A percentile compares a stretch with the other conserved stretches of the same genome.
phyloP scores from a whole-genome alignment of 257 asterid species.

The Nicotiana tabacum region DNA sequence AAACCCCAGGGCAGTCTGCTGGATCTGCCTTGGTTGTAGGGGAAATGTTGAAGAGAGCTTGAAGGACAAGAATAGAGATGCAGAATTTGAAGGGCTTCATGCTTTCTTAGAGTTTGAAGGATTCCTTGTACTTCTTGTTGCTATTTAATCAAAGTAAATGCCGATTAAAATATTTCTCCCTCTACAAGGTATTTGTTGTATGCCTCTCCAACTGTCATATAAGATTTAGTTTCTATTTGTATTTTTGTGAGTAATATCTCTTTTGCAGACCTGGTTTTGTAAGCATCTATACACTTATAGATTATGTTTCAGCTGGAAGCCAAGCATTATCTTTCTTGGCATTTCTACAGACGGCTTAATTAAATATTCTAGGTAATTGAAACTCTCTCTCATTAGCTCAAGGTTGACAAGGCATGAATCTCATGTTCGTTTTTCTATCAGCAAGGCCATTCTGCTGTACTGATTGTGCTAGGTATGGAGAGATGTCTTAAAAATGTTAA shows the following conservation, averaged over 20 bases:
- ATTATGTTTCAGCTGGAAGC: neutral
- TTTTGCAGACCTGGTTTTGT: neutral
- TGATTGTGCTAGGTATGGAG: neutral
- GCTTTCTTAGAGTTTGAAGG: neutral
- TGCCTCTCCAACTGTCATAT: neutral
- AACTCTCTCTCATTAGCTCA: neutral
- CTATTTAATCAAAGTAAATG: neutral
- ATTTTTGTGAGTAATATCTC: neutral
- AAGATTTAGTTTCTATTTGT: neutral
- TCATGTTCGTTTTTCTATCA: neutral
- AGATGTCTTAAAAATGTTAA: neutral
- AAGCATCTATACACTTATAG: neutral
- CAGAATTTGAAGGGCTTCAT: constrained; percentile 33
- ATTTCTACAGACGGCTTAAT: neutral
- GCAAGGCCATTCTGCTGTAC: neutral
- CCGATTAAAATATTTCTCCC: neutral
- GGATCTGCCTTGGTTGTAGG: constrained; percentile 19
- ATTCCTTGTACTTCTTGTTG: neutral
- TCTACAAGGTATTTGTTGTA: constrained; percentile 3
- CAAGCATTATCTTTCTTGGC: neutral
- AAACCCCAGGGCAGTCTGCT: constrained; percentile 31
- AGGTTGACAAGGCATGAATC: neutral
- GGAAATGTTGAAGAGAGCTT: constrained; percentile 13
- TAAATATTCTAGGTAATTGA: neutral
- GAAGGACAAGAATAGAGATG: constrained; percentile 28